These are phyloP conservation scores for Dittrichia graveolens DNA, from an alignment of 129 eudicot genomes.

Conservation along the genomic window DNA sequence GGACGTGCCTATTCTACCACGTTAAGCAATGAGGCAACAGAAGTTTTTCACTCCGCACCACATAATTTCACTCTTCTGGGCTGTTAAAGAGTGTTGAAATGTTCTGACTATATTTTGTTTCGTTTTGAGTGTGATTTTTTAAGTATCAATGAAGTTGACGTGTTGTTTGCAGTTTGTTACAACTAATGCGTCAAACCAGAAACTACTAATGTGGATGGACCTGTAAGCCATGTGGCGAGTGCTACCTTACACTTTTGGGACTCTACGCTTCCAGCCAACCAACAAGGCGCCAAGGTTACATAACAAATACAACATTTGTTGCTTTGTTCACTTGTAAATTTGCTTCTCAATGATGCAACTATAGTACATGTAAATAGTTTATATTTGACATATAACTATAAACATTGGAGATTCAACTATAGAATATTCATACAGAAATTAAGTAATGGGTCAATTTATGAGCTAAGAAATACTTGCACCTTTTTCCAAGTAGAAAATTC, in stretches of 20 bases:
- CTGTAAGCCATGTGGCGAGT: conserved; percentile 33
- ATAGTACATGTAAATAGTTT: conserved; percentile 19
- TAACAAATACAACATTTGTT: not conserved
- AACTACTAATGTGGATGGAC: conserved; percentile 63
- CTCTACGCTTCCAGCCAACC: not conserved
- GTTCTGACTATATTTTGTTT: not conserved
- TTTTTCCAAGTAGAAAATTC: too few species aligned
- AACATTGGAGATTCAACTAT: not conserved
- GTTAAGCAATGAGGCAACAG: too few species aligned
- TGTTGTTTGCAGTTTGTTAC: conserved; percentile 50
- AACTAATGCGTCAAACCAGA: conserved; percentile 46
- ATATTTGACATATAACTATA: not conserved
- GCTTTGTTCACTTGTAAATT: conserved; percentile 13
- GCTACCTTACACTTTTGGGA: not conserved
- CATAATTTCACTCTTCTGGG: not conserved
- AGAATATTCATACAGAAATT: too few species aligned
- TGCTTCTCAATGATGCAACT: conserved; percentile 24
- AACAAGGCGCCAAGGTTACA: too few species aligned
- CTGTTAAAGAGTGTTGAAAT: not conserved
- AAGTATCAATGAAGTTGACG: not conserved
- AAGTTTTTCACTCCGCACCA: too few species aligned
- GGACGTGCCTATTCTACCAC: too few species aligned
- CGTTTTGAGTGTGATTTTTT: not conserved
- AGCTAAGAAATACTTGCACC: too few species aligned
- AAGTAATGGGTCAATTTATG: too few species aligned